These are phyloP conservation scores for Pythium chondricola DNA, from an alignment of 352 stramenopile species.

Conservation along the genomic window DNA sequence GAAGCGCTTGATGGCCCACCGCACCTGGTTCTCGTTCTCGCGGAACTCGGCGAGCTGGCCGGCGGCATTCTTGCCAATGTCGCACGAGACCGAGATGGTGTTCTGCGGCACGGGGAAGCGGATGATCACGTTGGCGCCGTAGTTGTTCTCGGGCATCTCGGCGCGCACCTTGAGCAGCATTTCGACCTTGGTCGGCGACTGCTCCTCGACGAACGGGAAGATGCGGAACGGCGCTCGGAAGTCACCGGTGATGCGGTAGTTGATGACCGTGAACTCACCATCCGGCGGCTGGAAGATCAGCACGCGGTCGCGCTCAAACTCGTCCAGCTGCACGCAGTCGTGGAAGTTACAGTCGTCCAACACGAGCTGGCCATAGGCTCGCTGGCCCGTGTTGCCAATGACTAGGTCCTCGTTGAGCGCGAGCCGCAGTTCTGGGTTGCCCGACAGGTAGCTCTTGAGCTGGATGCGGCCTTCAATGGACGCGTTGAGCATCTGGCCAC, in stretches of 20 bases:
- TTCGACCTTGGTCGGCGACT: slow-evolving; percentile 92
- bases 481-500: slow-evolving; percentile 96
- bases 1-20: slow-evolving; percentile 97
- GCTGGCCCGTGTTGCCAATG: slow-evolving; percentile 83
- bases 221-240: slow-evolving; percentile 97
- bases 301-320: slow-evolving; percentile 89
- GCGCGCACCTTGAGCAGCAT: slow-evolving; percentile 90
- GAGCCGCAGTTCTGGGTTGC: slow-evolving; percentile 94
- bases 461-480: slow-evolving; percentile 97
- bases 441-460: slow-evolving; percentile 99
- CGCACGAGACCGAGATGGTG: slow-evolving; percentile 69
- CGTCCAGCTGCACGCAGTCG: slow-evolving; percentile 96
- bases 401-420: slow-evolving; percentile 97
- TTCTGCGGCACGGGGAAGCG: slow-evolving; percentile 91
- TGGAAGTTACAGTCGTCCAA: slow-evolving; percentile 99
- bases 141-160: slow-evolving; percentile 92
- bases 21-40: slow-evolving; percentile 92
- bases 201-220: slow-evolving; percentile 95
- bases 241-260: slow-evolving; percentile 97
- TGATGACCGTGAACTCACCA: slow-evolving; percentile 88
- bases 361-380: slow-evolving; percentile 89
- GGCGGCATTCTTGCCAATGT: slow-evolving; percentile 68
- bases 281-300: slow-evolving; percentile 84
- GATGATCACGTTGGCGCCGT: slow-evolving; percentile 95
- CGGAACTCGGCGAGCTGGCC: slow-evolving; percentile 94